These are phyloP conservation scores for Tolypocladium pustulatum DNA, from an alignment of 2,329 filamentous ascomycete species.

Conservation along the genomic window DNA sequence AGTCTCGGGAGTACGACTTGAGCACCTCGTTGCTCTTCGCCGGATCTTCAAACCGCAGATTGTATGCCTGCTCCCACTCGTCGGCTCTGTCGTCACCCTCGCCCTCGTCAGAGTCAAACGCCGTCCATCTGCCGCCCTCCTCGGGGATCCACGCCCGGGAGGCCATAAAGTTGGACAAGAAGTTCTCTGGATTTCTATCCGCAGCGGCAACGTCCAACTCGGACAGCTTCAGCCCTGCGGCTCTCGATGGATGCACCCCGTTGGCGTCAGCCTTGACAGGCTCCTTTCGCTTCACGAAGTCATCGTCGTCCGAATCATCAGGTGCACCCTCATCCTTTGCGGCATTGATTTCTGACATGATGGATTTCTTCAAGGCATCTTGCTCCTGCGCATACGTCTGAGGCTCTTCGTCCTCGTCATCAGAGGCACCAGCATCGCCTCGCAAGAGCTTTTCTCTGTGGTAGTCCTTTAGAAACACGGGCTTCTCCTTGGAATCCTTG, in stretches of 20 bases:
- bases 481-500: constrained; percentile 61
- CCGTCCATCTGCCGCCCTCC: constrained; percentile 56
- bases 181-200: constrained; percentile 82
- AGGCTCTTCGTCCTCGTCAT: constrained; percentile 45
- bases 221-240: constrained; percentile 32
- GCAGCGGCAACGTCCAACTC: constrained; percentile 62
- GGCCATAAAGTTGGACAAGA: constrained; percentile 92
- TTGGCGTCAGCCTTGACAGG: constrained; percentile 28
- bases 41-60: constrained; percentile 91
- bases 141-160: constrained; percentile 78
- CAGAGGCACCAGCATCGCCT: constrained; percentile 51
- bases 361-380: constrained; percentile 64
- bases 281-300: constrained; percentile 61
- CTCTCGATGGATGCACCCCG: constrained; percentile 48
- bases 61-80: constrained; percentile 86
- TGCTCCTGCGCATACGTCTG: constrained; percentile 84
- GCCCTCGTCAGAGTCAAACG: constrained; percentile 89
- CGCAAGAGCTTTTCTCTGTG: constrained; percentile 82
- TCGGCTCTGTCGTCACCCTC: constrained; percentile 73
- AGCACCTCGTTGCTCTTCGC: constrained; percentile 79
- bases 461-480: constrained; percentile 80
- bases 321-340: constrained; percentile 33
- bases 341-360: constrained; percentile 73
- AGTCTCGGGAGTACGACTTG: constrained; percentile 79
- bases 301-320: constrained; percentile 50